Percentiles rank a stretch among this genome's conserved stretches.
These are phyloP conservation scores for Trypanosoma melophagium DNA, from an alignment of 208 protist species.

Conservation along the genomic window DNA sequence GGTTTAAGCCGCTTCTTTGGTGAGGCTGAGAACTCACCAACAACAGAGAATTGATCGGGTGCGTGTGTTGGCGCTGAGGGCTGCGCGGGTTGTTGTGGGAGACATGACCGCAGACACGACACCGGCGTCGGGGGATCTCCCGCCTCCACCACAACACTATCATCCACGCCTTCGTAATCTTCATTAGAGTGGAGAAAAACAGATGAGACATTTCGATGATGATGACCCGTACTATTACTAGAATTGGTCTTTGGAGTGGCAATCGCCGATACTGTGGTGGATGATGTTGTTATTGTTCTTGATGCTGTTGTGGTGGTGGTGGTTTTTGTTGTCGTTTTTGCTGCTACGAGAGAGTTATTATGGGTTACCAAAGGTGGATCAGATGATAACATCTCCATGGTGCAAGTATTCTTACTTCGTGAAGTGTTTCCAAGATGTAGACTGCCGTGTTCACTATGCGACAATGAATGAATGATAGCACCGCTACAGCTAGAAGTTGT, in stretches of 20 bases:
- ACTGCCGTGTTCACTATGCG: too few relatives aligned
- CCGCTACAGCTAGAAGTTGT: not conserved
- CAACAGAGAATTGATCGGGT: not conserved
- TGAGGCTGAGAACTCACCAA: not conserved
- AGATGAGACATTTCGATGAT: not conserved
- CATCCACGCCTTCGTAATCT: not conserved
- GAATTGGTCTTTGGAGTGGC: not conserved
- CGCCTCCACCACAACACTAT: slow-evolving; percentile 19
- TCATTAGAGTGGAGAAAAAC: not conserved
- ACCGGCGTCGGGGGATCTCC: not conserved
- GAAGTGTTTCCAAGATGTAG: not conserved
- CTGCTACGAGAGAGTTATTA: not conserved
- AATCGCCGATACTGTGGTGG: not conserved
- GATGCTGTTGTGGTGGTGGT: not conserved
- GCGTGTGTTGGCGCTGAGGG: not conserved
- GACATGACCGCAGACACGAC: not conserved
- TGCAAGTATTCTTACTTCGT: not conserved
- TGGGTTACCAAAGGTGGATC: slow-evolving; percentile 14
- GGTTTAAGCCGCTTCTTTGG: slow-evolving; percentile 5
- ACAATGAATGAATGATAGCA: too few relatives aligned
- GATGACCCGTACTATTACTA: too few relatives aligned
- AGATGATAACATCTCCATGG: slow-evolving; percentile 17
- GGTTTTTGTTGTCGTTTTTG: not conserved
- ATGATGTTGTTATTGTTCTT: not conserved
- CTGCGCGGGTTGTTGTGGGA: not conserved